Base-by-base conservation (phyloP, 139 green algal genomes). In the Nannochloris sp. region DNA sequence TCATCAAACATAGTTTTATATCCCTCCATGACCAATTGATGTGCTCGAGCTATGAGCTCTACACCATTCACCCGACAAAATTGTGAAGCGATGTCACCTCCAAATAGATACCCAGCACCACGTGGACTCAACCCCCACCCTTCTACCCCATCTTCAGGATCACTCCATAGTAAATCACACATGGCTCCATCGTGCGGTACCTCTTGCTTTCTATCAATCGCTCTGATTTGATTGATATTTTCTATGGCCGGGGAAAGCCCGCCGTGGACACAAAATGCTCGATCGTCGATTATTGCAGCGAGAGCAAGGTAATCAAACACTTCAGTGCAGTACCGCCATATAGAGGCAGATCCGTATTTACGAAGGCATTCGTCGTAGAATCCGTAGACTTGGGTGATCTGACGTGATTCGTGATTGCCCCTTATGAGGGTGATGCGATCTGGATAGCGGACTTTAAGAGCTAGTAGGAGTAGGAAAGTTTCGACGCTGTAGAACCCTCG, bases 1-100 rank as follows among this genome's bases (percentile, higher is more conserved):
- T 95, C 77, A 65, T 89, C 80, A 65, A 99, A 99, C 94, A 99
- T 99, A 77, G 81, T 90, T 80, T 98, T 98, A 87, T 97, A 99
- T 24, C 94, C 94, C 67, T 99, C 93, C 94, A 98, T 99, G 13
- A 99, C 93, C 39, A 98, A 88, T 83, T 98, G 92, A 72, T 99
- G 93, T 32, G 93, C 93, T 0, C 94, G 71, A 14, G 79, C 83
- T 25, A 98, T 96, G 46, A 96, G 72, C 23, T 95, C 81, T 33
- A 81, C 37, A 45, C 81, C 81, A 72, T 96, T 96, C 36, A 70
- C 73, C 33, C 90, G 74, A 67, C 88, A 94, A 81, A 97, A 97
- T 60, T 82, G 58, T 7, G 67, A 75, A 58, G 83, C 88, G 33
- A 97, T 84, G 68, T 99, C 93, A 14, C 79, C 82, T 6, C 95